Percentiles rank a stretch among this genome's conserved stretches.
Conservation (phyloP, 179 eudicot genomes). For the Heliamphora pulchella region DNA sequence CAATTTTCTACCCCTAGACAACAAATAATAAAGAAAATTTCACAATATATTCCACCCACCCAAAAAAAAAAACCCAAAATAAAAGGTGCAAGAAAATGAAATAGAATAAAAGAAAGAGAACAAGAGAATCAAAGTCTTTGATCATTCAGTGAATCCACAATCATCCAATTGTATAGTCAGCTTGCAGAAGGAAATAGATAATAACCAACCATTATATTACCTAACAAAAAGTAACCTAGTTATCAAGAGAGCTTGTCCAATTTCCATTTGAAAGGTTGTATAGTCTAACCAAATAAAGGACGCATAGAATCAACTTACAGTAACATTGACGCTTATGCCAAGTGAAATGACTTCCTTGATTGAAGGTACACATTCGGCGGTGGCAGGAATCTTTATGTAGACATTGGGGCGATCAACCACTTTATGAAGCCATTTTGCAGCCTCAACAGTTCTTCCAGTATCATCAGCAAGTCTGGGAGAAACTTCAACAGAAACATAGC, state of each 20-base stretch:
- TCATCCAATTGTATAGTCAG: background rate
- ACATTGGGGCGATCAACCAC: slow-evolving; percentile 76
- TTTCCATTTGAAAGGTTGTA: background rate
- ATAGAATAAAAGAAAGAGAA: background rate
- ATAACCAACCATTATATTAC: background rate
- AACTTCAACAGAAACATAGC: slow-evolving; percentile 96
- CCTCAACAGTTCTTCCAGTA: slow-evolving; percentile 72
- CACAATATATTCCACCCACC: background rate
- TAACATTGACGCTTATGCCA: slow-evolving; percentile 92
- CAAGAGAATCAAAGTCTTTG: too few relatives aligned
- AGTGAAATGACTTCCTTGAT: slow-evolving; percentile 76
- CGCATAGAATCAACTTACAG: slow-evolving; percentile 46
- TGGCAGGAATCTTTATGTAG: slow-evolving; percentile 94
- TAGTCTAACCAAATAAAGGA: background rate
- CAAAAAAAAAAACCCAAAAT: background rate
- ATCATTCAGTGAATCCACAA: background rate
- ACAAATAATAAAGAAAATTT: too few relatives aligned
- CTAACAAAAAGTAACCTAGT: background rate
- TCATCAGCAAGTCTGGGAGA: slow-evolving; percentile 96
- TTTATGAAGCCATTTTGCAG: slow-evolving; percentile 90
- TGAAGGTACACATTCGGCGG: slow-evolving; percentile 90
- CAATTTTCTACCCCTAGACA: background rate
- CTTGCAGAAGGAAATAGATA: background rate
- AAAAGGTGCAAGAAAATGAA: background rate
- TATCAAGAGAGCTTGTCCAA: background rate